phyloP scores from a whole-genome alignment of 441 rosid species.

The Daphne laureola region DNA sequence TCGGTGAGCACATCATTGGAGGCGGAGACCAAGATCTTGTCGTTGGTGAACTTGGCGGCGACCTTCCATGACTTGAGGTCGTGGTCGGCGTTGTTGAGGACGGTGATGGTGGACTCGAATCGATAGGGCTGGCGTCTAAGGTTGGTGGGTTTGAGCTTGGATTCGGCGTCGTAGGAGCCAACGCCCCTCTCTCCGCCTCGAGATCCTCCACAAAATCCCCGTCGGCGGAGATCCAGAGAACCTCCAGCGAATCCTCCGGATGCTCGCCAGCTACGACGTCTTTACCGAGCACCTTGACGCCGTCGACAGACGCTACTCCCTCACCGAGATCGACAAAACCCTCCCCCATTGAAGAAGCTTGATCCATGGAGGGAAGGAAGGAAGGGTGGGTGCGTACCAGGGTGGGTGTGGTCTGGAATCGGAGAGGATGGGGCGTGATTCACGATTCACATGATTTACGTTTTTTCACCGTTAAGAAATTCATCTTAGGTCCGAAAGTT shows the following conservation, averaged over 20 bases:
- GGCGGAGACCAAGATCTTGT: slow-evolving; percentile 72
- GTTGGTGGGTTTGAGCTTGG: slow-evolving; percentile 50
- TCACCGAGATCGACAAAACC: slow-evolving; percentile 68
- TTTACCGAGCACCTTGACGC: slow-evolving; percentile 48
- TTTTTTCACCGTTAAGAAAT: no score
- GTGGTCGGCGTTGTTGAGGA: slow-evolving; percentile 63
- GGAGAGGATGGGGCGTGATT: no score
- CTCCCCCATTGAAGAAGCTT: no score
- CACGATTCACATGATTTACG: no score
- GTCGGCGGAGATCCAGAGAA: no score
- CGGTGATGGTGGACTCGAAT: slow-evolving; percentile 64
- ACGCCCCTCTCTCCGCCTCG: no score
- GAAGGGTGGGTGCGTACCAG: no score
- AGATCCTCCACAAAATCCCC: no score
- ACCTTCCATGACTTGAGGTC: slow-evolving; percentile 72
- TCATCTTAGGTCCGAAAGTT: no score
- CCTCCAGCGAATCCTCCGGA: slow-evolving; percentile 76
- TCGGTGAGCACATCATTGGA: slow-evolving; percentile 65
- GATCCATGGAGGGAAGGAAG: no score
- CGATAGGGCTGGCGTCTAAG: slow-evolving; percentile 62
- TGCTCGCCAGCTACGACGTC: slow-evolving; percentile 72
- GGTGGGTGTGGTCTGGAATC: no score
- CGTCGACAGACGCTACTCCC: slow-evolving; percentile 42
- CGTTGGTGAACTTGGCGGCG: slow-evolving; percentile 60
- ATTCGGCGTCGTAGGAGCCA: slow-evolving; percentile 36